Evolutionary conservation across 495 filamentous ascomycete genomes (phyloP).

Genomic region (Penicillium soppii): DNA sequence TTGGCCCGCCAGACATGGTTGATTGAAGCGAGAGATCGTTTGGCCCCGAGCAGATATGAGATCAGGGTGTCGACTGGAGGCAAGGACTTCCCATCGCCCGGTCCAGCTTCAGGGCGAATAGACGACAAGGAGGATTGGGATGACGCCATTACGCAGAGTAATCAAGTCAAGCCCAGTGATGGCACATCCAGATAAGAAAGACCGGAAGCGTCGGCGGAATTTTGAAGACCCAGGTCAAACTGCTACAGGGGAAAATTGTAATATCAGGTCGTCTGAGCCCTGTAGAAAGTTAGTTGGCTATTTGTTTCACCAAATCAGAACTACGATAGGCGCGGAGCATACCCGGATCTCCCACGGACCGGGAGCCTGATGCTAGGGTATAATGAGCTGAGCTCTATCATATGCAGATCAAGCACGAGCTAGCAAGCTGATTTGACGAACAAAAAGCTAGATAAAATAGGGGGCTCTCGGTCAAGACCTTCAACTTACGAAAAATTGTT

Average conservation of each 20-base stretch:
- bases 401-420: background rate
- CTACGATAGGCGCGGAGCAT: background rate
- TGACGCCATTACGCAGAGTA: constrained; percentile 28
- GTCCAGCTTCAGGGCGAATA: constrained; percentile 10
- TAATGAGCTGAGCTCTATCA: background rate
- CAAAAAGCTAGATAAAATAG: too few species aligned
- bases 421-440: background rate
- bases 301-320: background rate
- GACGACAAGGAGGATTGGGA: constrained; percentile 32
- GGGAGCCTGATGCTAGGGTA: background rate
- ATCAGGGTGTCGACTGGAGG: constrained; percentile 69
- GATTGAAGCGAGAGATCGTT: constrained; percentile 86
- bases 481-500: background rate
- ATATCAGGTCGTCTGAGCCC: background rate
- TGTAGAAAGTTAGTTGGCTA: background rate
- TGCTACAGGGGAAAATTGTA: background rate
- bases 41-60: constrained; percentile 79
- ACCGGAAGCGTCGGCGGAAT: background rate
- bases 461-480: background rate
- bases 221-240: background rate
- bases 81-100: constrained; percentile 20
- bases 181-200: background rate
- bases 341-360: background rate
- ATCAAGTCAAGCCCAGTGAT: background rate
- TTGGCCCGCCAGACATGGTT: constrained; percentile 82